phyloP scores from a whole-genome alignment of 441 rosid species.

The Populus hybrid region DNA sequence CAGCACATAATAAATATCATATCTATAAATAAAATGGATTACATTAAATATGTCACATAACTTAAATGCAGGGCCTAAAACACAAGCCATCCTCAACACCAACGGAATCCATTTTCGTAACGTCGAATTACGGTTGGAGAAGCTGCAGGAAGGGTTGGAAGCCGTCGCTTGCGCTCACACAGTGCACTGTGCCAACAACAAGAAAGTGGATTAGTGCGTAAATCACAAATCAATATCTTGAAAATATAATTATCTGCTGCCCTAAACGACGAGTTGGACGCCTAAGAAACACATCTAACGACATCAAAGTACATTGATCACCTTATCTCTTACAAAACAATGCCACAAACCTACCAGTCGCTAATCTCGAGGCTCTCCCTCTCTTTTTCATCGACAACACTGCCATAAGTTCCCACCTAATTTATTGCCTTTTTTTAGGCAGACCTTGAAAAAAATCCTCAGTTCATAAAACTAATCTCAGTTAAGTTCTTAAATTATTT shows the following conservation, averaged over 20 bases:
- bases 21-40: neutral
- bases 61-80: too few species aligned
- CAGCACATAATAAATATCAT: neutral
- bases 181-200: neutral
- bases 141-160: neutral
- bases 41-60: too few species aligned
- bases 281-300: conserved; percentile 11
- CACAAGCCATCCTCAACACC: too few species aligned
- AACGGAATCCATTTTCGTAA: too few species aligned
- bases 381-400: neutral
- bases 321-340: neutral
- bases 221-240: neutral
- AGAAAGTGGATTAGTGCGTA: conserved; percentile 9
- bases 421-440: neutral
- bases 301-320: neutral
- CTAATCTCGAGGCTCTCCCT: too few species aligned
- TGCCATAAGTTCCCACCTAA: neutral
- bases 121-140: neutral
- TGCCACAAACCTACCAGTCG: neutral
- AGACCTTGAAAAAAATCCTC: neutral
- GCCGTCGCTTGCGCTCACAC: neutral
- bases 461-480: neutral
- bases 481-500: neutral
- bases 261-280: conserved; percentile 32
- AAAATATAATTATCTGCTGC: neutral